Percentiles rank a stretch among this genome's conserved stretches.
Evolutionary conservation across 495 filamentous ascomycete genomes (phyloP).

Genomic region (Lasiosphaeria ovina): DNA sequence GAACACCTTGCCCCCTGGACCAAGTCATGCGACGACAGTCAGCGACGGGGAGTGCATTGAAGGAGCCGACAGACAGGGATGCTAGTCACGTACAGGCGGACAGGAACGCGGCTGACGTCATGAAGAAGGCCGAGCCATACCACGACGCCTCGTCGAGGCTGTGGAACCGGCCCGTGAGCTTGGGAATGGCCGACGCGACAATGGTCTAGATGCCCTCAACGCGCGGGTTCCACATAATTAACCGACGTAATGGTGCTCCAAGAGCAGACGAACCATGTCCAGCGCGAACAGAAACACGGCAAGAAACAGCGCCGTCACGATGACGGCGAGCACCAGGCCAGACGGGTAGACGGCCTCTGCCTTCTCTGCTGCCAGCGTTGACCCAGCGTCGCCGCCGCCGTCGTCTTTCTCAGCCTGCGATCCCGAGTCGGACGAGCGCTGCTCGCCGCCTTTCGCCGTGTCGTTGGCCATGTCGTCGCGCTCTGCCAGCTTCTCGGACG

Average conservation of each 20-base stretch:
- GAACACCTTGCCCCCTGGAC: constrained; percentile 31
- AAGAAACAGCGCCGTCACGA: constrained; percentile 46
- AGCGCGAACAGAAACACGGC: constrained; percentile 50
- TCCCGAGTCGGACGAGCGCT: too few relatives aligned
- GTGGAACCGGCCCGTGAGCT: constrained; percentile 40
- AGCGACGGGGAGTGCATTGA: too few relatives aligned
- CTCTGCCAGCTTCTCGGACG: too few relatives aligned
- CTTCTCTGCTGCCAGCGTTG: constrained; percentile 3
- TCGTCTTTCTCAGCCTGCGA: too few relatives aligned
- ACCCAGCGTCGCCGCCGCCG: too few relatives aligned
- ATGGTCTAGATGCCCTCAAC: constrained; percentile 29
- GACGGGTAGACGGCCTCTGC: constrained; percentile 31
- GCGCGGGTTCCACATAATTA: too few relatives aligned
- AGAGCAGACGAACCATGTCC: constrained; percentile 38
- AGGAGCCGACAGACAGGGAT: too few relatives aligned
- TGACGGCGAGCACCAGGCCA: constrained; percentile 33
- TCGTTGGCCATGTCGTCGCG: too few relatives aligned
- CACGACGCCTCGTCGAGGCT: constrained; percentile 48
- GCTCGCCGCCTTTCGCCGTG: too few relatives aligned
- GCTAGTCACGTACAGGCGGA: constrained; percentile 21
- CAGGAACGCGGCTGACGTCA: constrained; percentile 36
- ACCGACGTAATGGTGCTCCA: too few relatives aligned
- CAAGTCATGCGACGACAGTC: too few relatives aligned
- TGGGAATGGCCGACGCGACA: constrained; percentile 51
- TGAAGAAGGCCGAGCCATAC: constrained; percentile 49